phyloP scores from a whole-genome alignment of 352 stramenopile genomes.

The Pythium phragmiticola region DNA sequence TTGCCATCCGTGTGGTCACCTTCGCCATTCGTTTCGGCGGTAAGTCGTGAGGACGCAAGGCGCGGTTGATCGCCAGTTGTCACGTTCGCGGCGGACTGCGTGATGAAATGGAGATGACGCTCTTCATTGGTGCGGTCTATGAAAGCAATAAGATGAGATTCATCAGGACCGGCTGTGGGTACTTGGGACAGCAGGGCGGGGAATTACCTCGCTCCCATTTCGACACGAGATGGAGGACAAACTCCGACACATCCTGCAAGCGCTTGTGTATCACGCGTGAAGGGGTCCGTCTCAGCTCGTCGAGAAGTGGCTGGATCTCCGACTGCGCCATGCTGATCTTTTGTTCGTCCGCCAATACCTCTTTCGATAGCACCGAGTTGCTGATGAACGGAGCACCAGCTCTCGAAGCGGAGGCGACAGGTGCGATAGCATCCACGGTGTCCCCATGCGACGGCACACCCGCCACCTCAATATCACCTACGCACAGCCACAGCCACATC shows the following conservation, averaged over 20 bases:
- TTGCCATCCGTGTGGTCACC: conserved; percentile 13
- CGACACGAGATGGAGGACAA: conserved; percentile 59
- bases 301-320: conserved; percentile 62
- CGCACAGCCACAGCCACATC: neutral
- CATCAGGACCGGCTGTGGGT: neutral
- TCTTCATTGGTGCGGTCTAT: conserved; percentile 27
- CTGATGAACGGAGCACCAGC: conserved; percentile 6
- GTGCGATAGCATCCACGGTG: neutral
- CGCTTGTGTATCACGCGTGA: conserved; percentile 72
- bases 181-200: neutral
- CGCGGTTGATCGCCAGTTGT: conserved; percentile 10
- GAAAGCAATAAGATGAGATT: neutral
- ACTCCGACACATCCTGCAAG: conserved; percentile 71
- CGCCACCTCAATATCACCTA: conserved; percentile 15
- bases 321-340: conserved; percentile 58
- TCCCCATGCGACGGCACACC: conserved; percentile 3
- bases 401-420: neutral
- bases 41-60: conserved; percentile 9
- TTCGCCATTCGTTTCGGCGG: conserved; percentile 3
- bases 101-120: conserved; percentile 26
- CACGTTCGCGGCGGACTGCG: conserved; percentile 19
- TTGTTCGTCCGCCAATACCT: conserved; percentile 51
- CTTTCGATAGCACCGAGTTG: conserved; percentile 29
- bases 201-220: conserved; percentile 70
- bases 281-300: conserved; percentile 54